Base-by-base conservation (phyloP, 768 basidiomycete genomes). In the Paxillus ammoniavirescens region DNA sequence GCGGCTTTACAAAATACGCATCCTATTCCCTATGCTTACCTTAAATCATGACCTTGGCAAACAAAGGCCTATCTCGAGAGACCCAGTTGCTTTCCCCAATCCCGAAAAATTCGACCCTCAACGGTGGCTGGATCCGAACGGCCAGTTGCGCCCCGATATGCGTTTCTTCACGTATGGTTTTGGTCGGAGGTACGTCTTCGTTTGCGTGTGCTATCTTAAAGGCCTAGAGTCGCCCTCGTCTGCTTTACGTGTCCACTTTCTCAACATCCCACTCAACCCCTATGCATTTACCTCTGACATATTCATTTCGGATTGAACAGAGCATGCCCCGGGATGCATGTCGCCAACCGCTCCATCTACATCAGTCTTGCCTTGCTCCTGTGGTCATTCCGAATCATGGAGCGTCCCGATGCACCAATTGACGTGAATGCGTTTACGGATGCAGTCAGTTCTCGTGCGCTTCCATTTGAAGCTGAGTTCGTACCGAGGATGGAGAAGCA, bases 311-410 rank as follows among this genome's bases (percentile, higher is more conserved):
- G 15, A 6, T 23, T 36, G 8, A 47, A 28, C 36, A 80, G 84
- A 33, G 75, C 83, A 0, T 87, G 85, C 52, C 83, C 82, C 0
- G 84, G 84, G 0, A 79, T 79, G 57, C 74, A 84, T 63, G 77
- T 65, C 30, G 64, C 61, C 4, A 48, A 72, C 18, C 59, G 65
- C 1, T 86, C 85, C 1, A 70, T 86, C 0, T 84, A 82, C 61
- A 72, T 87, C 42, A 86, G 81, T 60, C 78, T 82, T 0, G 82
- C 84, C 0, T 69, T 83, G 15, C 66, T 83, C 9, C 73, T 83
- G 8, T 87, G 84, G 83, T 79, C 83, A 0, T 87, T 87, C 72
- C 74, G 65, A 1, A 72, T 87, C 36, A 66, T 67, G 8, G 60
- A 77, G 28, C 78, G 82, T 55, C 75, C 79, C 0, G 59, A 66